A percentile compares a stretch with the other conserved stretches of the same genome.
phyloP scores from a whole-genome alignment of 768 basidiomycete species.

The Collybia mongolica region DNA sequence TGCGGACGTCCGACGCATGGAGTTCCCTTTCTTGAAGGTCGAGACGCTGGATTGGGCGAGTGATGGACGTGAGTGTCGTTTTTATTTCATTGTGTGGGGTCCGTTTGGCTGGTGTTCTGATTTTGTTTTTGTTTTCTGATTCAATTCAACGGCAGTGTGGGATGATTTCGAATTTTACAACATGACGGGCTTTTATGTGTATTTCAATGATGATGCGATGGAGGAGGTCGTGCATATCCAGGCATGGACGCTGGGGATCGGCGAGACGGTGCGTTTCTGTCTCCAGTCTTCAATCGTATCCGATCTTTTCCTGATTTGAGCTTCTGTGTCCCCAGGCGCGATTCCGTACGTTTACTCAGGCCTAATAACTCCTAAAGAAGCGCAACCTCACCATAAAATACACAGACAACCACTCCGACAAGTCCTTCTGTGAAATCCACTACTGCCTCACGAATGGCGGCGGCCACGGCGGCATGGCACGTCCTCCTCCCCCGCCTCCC shows the following conservation, averaged over 20 bases:
- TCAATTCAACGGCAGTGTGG: too few relatives aligned
- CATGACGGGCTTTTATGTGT: constrained; percentile 23
- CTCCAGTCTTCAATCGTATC: too few relatives aligned
- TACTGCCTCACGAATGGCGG: constrained; percentile 15
- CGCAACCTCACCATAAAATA: neutral
- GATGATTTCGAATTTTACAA: constrained; percentile 28
- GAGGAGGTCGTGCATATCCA: constrained; percentile 23
- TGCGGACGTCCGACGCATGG: constrained; percentile 14
- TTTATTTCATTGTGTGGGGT: neutral
- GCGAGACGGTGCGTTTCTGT: constrained; percentile 9
- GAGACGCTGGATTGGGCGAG: constrained; percentile 22
- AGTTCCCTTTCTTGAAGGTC: constrained; percentile 22
- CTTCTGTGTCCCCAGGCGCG: constrained; percentile 1
- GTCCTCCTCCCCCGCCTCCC: neutral
- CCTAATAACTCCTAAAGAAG: neutral
- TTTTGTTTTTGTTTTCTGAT: too few relatives aligned
- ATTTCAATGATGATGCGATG: constrained; percentile 21
- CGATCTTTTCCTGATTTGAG: too few relatives aligned
- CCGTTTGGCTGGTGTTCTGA: too few relatives aligned
- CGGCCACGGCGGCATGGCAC: constrained; percentile 9
- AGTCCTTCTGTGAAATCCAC: constrained; percentile 20
- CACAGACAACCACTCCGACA: constrained; percentile 12
- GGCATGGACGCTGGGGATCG: constrained; percentile 23
- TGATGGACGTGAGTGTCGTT: constrained; percentile 8
- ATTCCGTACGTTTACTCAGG: constrained; percentile 3